Evolutionary conservation across 1,284 basidiomycete genomes (phyloP).

Genomic region (Rhodotorula sp.): DNA sequence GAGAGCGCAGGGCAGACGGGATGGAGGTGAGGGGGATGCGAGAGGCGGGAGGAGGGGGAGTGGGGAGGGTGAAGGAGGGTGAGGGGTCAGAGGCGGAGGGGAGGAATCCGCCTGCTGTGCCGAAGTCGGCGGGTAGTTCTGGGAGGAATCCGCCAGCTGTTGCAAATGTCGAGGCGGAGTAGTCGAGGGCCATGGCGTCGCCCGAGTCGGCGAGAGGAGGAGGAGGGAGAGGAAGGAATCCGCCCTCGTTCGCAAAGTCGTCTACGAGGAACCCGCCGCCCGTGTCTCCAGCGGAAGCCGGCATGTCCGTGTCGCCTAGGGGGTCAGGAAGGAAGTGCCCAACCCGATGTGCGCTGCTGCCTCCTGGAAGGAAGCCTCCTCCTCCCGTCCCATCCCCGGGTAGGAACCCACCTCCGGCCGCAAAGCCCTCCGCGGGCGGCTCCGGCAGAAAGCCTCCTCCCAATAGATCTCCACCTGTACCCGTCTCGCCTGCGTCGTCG

Average conservation of each 20-base stretch:
- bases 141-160: background rate
- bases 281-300: background rate
- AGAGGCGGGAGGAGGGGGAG: constrained; percentile 4
- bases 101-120: background rate
- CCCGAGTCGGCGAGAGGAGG: background rate
- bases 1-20: constrained; percentile 10
- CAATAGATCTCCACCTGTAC: background rate
- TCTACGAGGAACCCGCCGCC: background rate
- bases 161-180: background rate
- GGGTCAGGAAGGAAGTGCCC: no score
- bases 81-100: background rate
- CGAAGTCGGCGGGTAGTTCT: background rate
- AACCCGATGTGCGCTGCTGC: background rate
- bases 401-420: constrained; percentile 6
- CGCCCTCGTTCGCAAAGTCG: background rate
- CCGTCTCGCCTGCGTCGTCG: no score
- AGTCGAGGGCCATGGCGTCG: background rate
- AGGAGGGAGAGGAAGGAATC: constrained; percentile 6
- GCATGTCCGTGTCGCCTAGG: no score
- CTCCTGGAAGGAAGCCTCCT: constrained; percentile 9
- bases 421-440: background rate
- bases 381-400: background rate
- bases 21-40: constrained; percentile 26
- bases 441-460: constrained; percentile 14
- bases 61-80: background rate